Base-by-base conservation (phyloP, 2,329 filamentous ascomycete species). In the Coniochaeta ligniaria region DNA sequence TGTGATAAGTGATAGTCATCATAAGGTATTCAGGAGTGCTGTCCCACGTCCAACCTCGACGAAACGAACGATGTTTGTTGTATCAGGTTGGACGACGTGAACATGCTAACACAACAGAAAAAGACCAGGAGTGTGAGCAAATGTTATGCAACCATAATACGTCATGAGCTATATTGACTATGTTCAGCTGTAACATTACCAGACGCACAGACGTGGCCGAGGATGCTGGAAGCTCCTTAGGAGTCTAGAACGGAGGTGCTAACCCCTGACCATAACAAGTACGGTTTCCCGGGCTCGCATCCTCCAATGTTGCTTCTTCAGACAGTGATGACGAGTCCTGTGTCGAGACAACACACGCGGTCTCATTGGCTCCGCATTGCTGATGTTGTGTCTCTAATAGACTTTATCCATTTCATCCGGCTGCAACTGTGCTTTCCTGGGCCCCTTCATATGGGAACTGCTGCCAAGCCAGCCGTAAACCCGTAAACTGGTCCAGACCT, bases 351-450 rank as follows among this genome's bases (percentile, higher is more conserved):
- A 31, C 47, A 31, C 11, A 17, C 14, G 17, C 47, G 47, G 47
- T 28, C 14, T 28, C 14, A 28, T 52, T 52, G 47, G 22, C 26
- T 52, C 43, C 47, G 47, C 14, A 31, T 17, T 17, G 47, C 20
- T 52, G 47, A 31, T 26, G 24, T 52, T 17, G 22, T 31, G 22
- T 4, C 1, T 31, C 17, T 11, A 7, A 12, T 17, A 5, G 47
- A 31, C 28, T 57, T 57, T 57, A 57, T 22, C 54, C 54, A 24
- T 57, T 57, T 57, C 31, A 57, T 22, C 54, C 54, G 54, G 54
- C 3, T 24, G n/a, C 14, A 5, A 17, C 35, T 22, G 33, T n/a
- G 38, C 38, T 41, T 41, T 41, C 38, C 16, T 41, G 28, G 28
- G 31, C 28, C 7, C 20, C 54, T 38, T 35, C 28, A 57, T 57